Conservation (phyloP, 805 yeast species). For the Candida broadrunensis region DNA sequence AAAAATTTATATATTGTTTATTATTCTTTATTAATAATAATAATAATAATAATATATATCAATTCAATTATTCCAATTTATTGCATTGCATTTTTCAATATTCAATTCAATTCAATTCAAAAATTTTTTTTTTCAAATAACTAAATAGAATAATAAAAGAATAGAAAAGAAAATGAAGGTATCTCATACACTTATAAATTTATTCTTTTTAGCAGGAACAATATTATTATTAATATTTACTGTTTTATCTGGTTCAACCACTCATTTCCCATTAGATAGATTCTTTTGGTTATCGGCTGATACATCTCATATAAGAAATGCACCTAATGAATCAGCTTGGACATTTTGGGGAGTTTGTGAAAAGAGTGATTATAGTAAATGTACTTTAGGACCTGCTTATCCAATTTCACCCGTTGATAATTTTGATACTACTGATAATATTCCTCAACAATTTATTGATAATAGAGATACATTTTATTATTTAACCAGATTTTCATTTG, state of each 20-base stretch:
- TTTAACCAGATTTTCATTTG: constrained; percentile 64
- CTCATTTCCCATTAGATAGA: constrained; percentile 56
- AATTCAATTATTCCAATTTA: too few species aligned
- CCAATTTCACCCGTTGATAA: constrained; percentile 82
- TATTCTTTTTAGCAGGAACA: constrained; percentile 40
- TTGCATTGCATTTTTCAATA: too few species aligned
- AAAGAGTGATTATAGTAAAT: constrained; percentile 52
- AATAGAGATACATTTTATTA: constrained; percentile 60
- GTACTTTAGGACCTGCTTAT: constrained; percentile 65
- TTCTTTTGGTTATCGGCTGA: constrained; percentile 83
- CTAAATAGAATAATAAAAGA: too few species aligned
- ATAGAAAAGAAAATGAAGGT: constrained; percentile 34
- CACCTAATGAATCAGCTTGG: constrained; percentile 65
- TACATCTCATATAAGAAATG: constrained; percentile 53
- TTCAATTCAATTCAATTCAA: too few species aligned
- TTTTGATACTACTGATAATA: constrained; percentile 50
- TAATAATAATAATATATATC: too few species aligned
- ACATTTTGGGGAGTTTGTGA: constrained; percentile 74
- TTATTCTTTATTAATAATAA: too few species aligned
- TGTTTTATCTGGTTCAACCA: constrained; percentile 62
- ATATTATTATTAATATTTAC: constrained; percentile 49
- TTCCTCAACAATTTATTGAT: constrained; percentile 53
- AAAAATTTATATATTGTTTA: too few species aligned
- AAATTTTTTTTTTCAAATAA: too few species aligned
- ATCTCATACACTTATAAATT: constrained; percentile 30